Base-by-base conservation (phyloP, 495 filamentous ascomycete genomes). In the Margaritispora aquatica region DNA sequence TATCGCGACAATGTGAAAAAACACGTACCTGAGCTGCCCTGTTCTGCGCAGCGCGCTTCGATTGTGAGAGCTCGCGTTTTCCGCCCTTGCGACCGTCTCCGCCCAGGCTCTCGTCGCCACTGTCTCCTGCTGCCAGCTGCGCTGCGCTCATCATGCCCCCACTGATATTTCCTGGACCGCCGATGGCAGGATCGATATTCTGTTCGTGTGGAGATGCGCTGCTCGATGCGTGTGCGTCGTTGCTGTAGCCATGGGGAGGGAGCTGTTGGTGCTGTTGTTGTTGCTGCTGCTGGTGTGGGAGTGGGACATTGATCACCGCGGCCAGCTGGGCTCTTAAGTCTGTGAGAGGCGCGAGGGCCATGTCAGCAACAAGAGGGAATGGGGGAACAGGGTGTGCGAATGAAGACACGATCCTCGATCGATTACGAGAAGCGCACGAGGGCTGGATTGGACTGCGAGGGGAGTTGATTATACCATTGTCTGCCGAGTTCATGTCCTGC, bases 31-130 rank as follows among this genome's bases (percentile, higher is more conserved):
- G 94, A 49, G 94, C 94, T 64, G 94, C 94, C 66, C 94, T 80
- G 68, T 98, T 98, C 71, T 98, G 94, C 41, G 95, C 94, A 20
- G 94, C 94, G 62, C 94, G 86, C 75, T 98, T 98, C 47, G 90
- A 94, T 15, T 90, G 92, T 22, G 91, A 96, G 51, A 98, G 74
- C 74, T 97, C 94, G 46, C 94, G 81, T 74, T 96, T 96, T 29
- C 86, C 86, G 8, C 74, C 73, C 57, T 65, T 65, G 24, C 62
- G 60, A 3, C 64, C 64, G 31, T 65, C 52, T 29, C 27, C 62
- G 54, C 60, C 61, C 59, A 63, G 21, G 21, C 51, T 64, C 29
- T 64, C 64, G 36, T 58, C 67, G 51, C 62, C 62, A n/a, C 51
- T 58, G 47, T 66, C 66, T 26, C 57, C 54, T 13, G 24, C 61